Percentiles rank a stretch among this genome's conserved stretches.
Evolutionary conservation across 1,139 yeast species (phyloP).

Genomic region (Yamadazyma epiphylla): DNA sequence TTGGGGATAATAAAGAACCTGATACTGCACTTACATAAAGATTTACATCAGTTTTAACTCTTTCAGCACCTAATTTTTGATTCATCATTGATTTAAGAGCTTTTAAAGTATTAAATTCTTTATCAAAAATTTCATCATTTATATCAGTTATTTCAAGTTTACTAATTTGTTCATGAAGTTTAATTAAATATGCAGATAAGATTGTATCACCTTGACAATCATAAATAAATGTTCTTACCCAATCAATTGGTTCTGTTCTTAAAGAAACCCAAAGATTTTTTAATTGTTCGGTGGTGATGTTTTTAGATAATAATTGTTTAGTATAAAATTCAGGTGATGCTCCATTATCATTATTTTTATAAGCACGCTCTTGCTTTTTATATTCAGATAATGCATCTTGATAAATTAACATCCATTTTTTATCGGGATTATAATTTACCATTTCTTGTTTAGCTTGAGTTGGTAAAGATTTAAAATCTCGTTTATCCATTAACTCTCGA

Average conservation of each 20-base stretch:
- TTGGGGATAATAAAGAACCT: slow-evolving; percentile 49
- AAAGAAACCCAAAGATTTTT: slow-evolving; percentile 87
- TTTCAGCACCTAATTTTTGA: slow-evolving; percentile 41
- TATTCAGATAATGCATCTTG: slow-evolving; percentile 82
- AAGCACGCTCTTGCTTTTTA: slow-evolving; percentile 49
- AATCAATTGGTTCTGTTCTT: slow-evolving; percentile 85
- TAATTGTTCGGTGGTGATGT: slow-evolving; percentile 66
- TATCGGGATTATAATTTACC: slow-evolving; percentile 68
- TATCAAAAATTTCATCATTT: slow-evolving; percentile 43
- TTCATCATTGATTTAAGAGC: slow-evolving; percentile 49
- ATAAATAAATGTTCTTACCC: slow-evolving; percentile 78
- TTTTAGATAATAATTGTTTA: slow-evolving; percentile 64
- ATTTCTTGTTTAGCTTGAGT: slow-evolving; percentile 75
- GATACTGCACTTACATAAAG: slow-evolving; percentile 40
- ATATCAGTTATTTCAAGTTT: slow-evolving; percentile 33
- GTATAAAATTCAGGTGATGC: slow-evolving; percentile 77
- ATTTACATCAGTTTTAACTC: slow-evolving; percentile 39
- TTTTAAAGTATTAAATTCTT: slow-evolving; percentile 44
- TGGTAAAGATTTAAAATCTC: slow-evolving; percentile 81
- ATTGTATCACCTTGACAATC: slow-evolving; percentile 89
- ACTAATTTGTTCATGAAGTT: slow-evolving; percentile 36
- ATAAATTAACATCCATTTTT: slow-evolving; percentile 88
- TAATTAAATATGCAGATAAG: slow-evolving; percentile 42
- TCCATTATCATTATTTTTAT: slow-evolving; percentile 26
- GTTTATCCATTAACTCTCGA: slow-evolving; percentile 68